Evolutionary conservation across 164 flowering plant species (phyloP), one percentile per base, ranked within the genome.

Genomic region (Vitis amurensis): DNA sequence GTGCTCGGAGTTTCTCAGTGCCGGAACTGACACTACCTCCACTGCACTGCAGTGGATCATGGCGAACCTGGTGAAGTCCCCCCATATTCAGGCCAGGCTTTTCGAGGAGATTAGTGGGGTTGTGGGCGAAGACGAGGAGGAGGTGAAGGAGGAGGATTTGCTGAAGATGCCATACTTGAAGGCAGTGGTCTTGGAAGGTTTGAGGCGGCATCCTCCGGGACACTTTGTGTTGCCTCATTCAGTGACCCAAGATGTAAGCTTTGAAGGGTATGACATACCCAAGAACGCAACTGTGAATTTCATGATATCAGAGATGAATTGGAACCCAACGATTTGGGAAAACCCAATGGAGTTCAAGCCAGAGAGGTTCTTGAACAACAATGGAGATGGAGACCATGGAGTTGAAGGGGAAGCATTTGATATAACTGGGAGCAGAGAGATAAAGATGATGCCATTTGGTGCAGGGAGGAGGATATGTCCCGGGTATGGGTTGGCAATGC

Each of bases 381-480:
- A 31, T 6, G 23, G 23, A 23, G 23, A 23, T 3, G 59, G 59
- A 1, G 59, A 56, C 0, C 23, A 1, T 23, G 44, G 44, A 31
- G 44, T 0, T 31, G 6, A 31, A 31, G 44, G 44, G 6, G 66
- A 27, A 60, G 74, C 13, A 23, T 68, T 76, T 49, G 88, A 83
- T 27, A 62, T 82, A 10, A 81, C 80, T 1, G 84, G 89, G 4
- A 78, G 69, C 49, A 78, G 59, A 47, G 87, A 78, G 72, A 76
- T 85, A 1, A 85, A 81, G 73, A 83, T 85, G 89, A 81, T 85
- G 85, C 87, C 89, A 0, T 85, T 85, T 47, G 89, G 89, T 3
- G 85, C 64, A 0, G 84, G 84, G 66, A 66, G 84, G 70, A 65
- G 84, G 72, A 81, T 81, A 2, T 81, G 84, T 19, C 80, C 84